These are phyloP conservation scores for Oenanthe sinensis DNA, from an alignment of 129 eudicot species.

Conservation along the genomic window DNA sequence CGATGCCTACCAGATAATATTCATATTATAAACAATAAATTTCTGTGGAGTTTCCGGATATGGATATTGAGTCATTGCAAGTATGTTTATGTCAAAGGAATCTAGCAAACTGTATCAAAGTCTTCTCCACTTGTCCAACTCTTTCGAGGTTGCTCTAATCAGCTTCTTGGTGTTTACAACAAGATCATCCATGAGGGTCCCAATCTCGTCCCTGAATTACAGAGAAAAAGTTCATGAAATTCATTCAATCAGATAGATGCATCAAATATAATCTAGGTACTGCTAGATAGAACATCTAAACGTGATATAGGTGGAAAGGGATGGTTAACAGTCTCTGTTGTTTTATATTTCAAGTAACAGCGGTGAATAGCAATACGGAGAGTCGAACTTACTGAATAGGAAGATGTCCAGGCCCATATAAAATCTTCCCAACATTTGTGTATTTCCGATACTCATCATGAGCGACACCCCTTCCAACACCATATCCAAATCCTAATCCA, in stretches of 20 bases:
- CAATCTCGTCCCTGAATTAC: constrained; percentile 58
- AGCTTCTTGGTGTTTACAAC: constrained; percentile 68
- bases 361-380: not conserved
- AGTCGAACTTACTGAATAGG: constrained; percentile 61
- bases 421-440: constrained; percentile 57
- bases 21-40: not conserved
- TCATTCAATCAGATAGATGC: not conserved
- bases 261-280: not conserved
- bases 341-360: not conserved
- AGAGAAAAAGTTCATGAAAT: constrained; percentile 6
- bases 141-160: constrained; percentile 60
- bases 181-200: constrained; percentile 60
- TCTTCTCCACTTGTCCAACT: constrained; percentile 88
- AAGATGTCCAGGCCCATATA: constrained; percentile 30
- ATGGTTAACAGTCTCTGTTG: not conserved
- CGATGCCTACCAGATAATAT: not conserved
- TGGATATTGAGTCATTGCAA: not conserved
- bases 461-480: constrained; percentile 83
- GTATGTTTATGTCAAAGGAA: not conserved
- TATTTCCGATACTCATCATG: constrained; percentile 56
- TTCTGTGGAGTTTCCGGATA: not conserved
- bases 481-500: constrained; percentile 93
- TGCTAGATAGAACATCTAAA: not conserved
- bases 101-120: constrained; percentile 9
- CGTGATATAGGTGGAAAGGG: not conserved